Evolutionary conservation across 2,329 filamentous ascomycete species (phyloP).

Genomic region (Chrysoporthe cubensis): DNA sequence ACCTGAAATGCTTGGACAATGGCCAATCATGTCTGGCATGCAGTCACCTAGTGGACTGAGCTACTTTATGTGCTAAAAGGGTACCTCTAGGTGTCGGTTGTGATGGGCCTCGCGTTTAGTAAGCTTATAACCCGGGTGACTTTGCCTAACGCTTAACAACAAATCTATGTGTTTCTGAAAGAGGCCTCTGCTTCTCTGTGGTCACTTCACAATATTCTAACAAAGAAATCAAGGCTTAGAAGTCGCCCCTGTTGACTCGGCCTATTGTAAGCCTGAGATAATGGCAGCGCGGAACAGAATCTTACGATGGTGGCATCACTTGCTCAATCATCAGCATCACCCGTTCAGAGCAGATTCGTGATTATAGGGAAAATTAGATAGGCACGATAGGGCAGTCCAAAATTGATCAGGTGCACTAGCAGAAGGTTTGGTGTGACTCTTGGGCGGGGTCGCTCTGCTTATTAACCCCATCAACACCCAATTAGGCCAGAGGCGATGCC

Average conservation of each 20-base stretch:
- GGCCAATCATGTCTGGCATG: background rate
- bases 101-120: background rate
- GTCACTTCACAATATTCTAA: too few relatives aligned
- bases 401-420: background rate
- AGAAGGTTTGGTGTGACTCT: background rate
- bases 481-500: constrained; percentile 3
- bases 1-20: background rate
- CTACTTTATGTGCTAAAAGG: background rate
- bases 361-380: background rate
- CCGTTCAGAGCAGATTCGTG: background rate
- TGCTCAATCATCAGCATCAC: background rate
- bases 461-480: background rate
- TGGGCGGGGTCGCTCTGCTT: background rate
- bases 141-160: too few relatives aligned
- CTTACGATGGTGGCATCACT: too few relatives aligned
- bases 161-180: too few relatives aligned
- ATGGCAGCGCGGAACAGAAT: too few relatives aligned
- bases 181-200: too few relatives aligned
- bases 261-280: too few relatives aligned
- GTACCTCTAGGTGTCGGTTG: background rate
- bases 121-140: too few relatives aligned
- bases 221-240: too few relatives aligned
- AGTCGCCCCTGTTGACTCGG: too few relatives aligned
- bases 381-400: background rate
- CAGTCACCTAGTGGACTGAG: background rate